Base-by-base conservation (phyloP, 768 basidiomycete genomes). In the Agaricus subrufescens region DNA sequence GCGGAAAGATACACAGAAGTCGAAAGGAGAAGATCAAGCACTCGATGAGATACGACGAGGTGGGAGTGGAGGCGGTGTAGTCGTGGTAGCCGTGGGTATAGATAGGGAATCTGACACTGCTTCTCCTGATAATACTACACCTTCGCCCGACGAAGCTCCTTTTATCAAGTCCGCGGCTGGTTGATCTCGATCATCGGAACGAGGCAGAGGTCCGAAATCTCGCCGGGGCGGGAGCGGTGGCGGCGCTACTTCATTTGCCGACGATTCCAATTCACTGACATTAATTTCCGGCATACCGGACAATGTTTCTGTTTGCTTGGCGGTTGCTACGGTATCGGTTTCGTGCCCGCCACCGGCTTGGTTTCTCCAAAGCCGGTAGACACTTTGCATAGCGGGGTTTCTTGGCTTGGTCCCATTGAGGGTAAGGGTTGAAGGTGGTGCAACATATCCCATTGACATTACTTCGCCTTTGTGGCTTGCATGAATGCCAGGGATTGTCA, bases 401-500 rank as follows among this genome's bases (percentile, higher is more conserved):
- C 81, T 81, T 25, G 71, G 60, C 64, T 75, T 73, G 10, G 60
- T 40, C 38, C 63, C 58, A 7, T 67, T 45, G 8, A 68, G 61
- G 25, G 67, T 60, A 10, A 70, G 58, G 0, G 71, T 64, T 14
- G 72, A 64, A 44, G 73, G 69, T 4, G 80, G 75, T 10, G 87
- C 83, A 54, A 82, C 81, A 62, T 89, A 86, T 10, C 91, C 91
- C 78, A 94, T 78, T 3, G 90, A 87, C 85, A 90, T 89, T 43
- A 92, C 82, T 58, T 93, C 89, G 8, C 87, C 88, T n/a, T 82
- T 83, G 64, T 92, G 86, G 62, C 85, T 89, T 3, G 83, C 89
- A 63, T 92, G 91, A 58, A 94, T 94, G 1, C 89, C 89, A 8
- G 91, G 91, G 60, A 94, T 93, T 12, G 82, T 85, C 91, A 94